phyloP scores from a whole-genome alignment of 2,329 filamentous ascomycete species.

The Fusarium illudens region DNA sequence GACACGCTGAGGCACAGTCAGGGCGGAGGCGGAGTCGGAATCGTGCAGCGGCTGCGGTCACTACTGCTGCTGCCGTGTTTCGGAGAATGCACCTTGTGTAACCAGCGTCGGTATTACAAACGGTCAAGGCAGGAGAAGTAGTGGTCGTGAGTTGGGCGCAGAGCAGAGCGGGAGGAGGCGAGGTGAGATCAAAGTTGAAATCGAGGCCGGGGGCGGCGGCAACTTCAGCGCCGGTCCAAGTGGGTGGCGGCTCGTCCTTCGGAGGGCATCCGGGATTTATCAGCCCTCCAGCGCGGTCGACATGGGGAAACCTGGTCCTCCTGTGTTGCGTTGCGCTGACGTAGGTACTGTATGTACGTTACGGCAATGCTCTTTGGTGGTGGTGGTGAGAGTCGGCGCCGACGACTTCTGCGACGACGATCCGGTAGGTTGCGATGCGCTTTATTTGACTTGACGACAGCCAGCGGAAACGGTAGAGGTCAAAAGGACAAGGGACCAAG shows the following conservation, averaged over 20 bases:
- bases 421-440: conserved; percentile 16
- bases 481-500: conserved; percentile 9
- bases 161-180: conserved; percentile 20
- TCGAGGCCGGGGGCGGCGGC: background rate
- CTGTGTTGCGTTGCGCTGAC: background rate
- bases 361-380: background rate
- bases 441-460: conserved; percentile 31
- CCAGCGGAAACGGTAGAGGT: background rate
- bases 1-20: conserved; percentile 21
- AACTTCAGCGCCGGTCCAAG: conserved; percentile 6
- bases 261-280: conserved; percentile 6
- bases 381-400: background rate
- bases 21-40: conserved; percentile 4
- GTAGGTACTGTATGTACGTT: background rate
- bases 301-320: background rate
- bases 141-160: background rate
- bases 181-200: conserved; percentile 13
- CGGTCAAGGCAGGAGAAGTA: background rate
- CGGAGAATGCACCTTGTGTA: background rate
- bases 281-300: background rate
- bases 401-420: background rate
- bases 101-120: background rate
- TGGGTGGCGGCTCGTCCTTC: conserved; percentile 4
- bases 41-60: background rate
- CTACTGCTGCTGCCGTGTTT: background rate